Evolutionary conservation across 1,139 yeast genomes (phyloP).

Genomic region (Magnusiomyces clavatus): DNA sequence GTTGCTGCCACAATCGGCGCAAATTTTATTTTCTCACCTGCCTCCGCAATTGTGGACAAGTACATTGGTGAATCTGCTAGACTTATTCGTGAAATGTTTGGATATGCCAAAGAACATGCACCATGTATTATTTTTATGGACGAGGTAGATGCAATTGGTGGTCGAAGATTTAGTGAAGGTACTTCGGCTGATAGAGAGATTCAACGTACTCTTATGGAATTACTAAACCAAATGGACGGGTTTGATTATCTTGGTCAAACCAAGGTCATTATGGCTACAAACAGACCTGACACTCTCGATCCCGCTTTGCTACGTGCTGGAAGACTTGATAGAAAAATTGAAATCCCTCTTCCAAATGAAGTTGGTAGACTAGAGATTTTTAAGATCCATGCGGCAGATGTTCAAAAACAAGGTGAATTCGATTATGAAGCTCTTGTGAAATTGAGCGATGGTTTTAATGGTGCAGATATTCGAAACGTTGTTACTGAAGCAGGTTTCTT

Average conservation of each 20-base stretch:
- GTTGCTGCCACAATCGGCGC: constrained; percentile 99
- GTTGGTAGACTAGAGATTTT: constrained; percentile 91
- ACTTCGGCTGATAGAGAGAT: constrained; percentile 98
- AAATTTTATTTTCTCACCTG: constrained; percentile 94
- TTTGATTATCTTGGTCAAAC: constrained; percentile 96
- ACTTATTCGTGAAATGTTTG: constrained; percentile 95
- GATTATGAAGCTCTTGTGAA: constrained; percentile 96
- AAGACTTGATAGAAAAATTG: constrained; percentile 94
- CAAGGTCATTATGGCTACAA: constrained; percentile 98
- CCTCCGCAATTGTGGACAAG: constrained; percentile 96
- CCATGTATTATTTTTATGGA: constrained; percentile 99
- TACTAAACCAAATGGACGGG: constrained; percentile 98
- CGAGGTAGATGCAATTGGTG: constrained; percentile 99
- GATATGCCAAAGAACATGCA: constrained; percentile 96
- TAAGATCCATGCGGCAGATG: constrained; percentile 85
- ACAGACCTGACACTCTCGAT: constrained; percentile 96
- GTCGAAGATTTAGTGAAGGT: constrained; percentile 96
- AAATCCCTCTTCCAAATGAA: constrained; percentile 93
- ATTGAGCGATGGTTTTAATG: constrained; percentile 98
- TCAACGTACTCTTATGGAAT: constrained; percentile 97
- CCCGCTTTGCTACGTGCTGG: constrained; percentile 99
- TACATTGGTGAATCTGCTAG: constrained; percentile 98
- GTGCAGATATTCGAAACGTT: constrained; percentile 97
- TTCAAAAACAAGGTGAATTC: constrained; percentile 88
- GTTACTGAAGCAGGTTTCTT: constrained; percentile 99